Conservation (phyloP, 306 rosid genomes). For the Delonix regia region DNA sequence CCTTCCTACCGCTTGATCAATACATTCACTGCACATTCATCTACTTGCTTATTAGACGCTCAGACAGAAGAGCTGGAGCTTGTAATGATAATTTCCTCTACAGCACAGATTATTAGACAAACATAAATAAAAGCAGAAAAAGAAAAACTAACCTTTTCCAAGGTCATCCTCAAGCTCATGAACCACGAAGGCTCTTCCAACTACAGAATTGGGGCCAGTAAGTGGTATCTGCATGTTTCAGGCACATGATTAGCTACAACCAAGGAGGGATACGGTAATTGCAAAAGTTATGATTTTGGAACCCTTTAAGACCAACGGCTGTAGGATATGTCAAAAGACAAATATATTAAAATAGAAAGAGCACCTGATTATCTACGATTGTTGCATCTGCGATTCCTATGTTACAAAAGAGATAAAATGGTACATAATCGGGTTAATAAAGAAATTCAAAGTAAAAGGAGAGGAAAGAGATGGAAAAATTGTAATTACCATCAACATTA, state of each 20-base stretch:
- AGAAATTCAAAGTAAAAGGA: not conserved
- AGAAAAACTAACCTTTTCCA: slow-evolving; percentile 68
- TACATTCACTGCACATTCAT: not conserved
- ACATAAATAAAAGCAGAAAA: not conserved
- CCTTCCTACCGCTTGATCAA: slow-evolving; percentile 18
- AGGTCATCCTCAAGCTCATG: slow-evolving; percentile 83
- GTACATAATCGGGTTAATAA: not conserved
- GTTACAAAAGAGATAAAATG: slow-evolving; percentile 22
- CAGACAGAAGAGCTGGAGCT: not conserved
- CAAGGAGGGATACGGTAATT: not conserved
- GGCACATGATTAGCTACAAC: slow-evolving; percentile 1
- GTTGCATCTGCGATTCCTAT: slow-evolving; percentile 79
- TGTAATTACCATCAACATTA: slow-evolving; percentile 58
- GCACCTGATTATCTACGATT: slow-evolving; percentile 69
- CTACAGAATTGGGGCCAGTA: slow-evolving; percentile 68
- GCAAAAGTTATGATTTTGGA: not conserved
- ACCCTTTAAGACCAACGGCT: not conserved
- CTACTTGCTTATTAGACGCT: not conserved
- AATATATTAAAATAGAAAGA: not conserved
- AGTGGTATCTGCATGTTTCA: slow-evolving; percentile 65
- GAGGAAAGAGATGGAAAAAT: slow-evolving; percentile 4
- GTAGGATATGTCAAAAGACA: not conserved
- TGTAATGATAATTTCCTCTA: slow-evolving; percentile 11
- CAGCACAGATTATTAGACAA: slow-evolving; percentile 8
- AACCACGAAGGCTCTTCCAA: slow-evolving; percentile 81